Conservation (phyloP, 441 rosid species). For the Erodium texanum region DNA sequence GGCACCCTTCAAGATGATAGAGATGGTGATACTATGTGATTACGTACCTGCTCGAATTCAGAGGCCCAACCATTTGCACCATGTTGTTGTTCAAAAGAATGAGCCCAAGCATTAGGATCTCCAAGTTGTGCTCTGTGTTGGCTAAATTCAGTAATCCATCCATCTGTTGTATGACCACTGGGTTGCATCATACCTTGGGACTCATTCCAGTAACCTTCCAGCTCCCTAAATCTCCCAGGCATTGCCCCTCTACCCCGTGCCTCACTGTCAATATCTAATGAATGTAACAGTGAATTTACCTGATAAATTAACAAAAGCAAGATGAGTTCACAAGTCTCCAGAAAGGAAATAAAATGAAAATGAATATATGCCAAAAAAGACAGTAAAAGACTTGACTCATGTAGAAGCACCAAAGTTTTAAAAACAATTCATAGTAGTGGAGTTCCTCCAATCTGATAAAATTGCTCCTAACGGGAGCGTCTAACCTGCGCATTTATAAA, state of each 20-base stretch:
- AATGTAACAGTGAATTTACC: slow-evolving; percentile 81
- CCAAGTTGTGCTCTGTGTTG: slow-evolving; percentile 42
- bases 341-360: neutral
- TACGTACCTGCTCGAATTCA: slow-evolving; percentile 69
- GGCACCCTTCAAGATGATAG: too few species aligned
- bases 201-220: slow-evolving; percentile 92
- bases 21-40: too few species aligned
- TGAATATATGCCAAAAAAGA: neutral
- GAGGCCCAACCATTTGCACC: slow-evolving; percentile 92
- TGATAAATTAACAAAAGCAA: slow-evolving; percentile 23
- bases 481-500: slow-evolving; percentile 81
- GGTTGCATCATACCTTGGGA: slow-evolving; percentile 66
- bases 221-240: slow-evolving; percentile 67
- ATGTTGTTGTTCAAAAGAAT: slow-evolving; percentile 76
- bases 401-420: neutral
- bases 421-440: neutral
- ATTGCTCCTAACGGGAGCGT: neutral
- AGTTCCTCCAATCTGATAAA: neutral
- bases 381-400: neutral
- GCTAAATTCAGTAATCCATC: slow-evolving; percentile 73
- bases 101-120: slow-evolving; percentile 77
- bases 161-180: slow-evolving; percentile 54
- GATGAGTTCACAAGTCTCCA: neutral
- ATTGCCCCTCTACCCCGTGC: slow-evolving; percentile 56
- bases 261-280: slow-evolving; percentile 76